phyloP scores from a whole-genome alignment of 306 rosid genomes.

The Begonia peltatifolia region DNA sequence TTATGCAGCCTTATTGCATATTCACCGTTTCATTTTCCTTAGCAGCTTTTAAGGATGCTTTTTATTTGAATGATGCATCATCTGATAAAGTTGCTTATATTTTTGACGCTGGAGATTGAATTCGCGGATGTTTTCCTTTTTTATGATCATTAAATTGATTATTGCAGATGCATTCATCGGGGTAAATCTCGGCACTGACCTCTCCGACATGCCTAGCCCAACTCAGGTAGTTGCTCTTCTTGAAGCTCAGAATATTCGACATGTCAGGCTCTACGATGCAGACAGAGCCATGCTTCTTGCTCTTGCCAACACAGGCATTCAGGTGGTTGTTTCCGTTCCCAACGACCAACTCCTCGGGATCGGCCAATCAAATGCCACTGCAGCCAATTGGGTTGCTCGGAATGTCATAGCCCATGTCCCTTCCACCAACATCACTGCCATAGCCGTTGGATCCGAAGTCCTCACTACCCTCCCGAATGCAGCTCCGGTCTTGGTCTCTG shows the following conservation, averaged over 20 bases:
- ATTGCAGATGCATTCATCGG: conserved; percentile 70
- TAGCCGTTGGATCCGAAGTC: conserved; percentile 87
- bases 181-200: conserved; percentile 73
- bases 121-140: background rate
- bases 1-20: no score
- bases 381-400: conserved; percentile 86
- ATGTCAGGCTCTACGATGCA: conserved; percentile 68
- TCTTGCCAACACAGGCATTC: conserved; percentile 72
- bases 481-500: conserved; percentile 79
- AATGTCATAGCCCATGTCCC: conserved; percentile 83
- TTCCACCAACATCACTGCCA: conserved; percentile 74
- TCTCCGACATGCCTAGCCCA: conserved; percentile 77
- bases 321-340: conserved; percentile 67
- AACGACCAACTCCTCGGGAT: conserved; percentile 85
- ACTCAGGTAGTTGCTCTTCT: conserved; percentile 73
- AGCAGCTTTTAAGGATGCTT: no score
- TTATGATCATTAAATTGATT: no score
- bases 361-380: conserved; percentile 90
- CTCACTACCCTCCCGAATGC: conserved; percentile 72
- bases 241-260: conserved; percentile 64
- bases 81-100: background rate
- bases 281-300: conserved; percentile 68
- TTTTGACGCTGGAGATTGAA: background rate
- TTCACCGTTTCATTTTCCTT: no score
- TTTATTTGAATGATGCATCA: no score